phyloP scores from a whole-genome alignment of 495 filamentous ascomycete genomes.

The Hypoxylon trugodes region DNA sequence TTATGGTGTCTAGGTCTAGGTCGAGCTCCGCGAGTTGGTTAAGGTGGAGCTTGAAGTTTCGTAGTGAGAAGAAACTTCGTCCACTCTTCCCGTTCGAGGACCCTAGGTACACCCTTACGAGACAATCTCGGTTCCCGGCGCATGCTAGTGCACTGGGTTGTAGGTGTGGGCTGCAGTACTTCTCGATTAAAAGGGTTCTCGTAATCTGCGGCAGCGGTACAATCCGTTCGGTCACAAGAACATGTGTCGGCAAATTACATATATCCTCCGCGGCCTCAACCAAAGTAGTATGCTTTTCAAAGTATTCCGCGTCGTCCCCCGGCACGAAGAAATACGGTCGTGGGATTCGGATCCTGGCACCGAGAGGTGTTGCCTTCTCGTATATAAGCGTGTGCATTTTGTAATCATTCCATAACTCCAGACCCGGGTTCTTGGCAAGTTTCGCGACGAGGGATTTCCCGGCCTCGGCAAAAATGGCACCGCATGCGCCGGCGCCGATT shows the following conservation, averaged over 20 bases:
- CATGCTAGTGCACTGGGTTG: constrained; percentile 12
- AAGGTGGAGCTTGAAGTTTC: constrained; percentile 31
- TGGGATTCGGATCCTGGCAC: background rate
- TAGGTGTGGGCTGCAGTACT: constrained; percentile 35
- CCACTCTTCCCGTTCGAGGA: constrained; percentile 14
- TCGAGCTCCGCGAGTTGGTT: constrained; percentile 27
- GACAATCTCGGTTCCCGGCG: constrained; percentile 39
- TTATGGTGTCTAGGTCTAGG: constrained; percentile 5
- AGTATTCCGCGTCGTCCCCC: background rate
- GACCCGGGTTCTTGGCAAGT: background rate
- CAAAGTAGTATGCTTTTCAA: background rate
- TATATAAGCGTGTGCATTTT: constrained; percentile 3
- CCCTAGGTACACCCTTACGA: constrained; percentile 42
- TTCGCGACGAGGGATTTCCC: background rate
- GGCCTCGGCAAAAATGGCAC: background rate
- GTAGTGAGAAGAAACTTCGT: constrained; percentile 18
- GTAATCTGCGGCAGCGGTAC: background rate
- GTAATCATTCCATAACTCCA: constrained; percentile 6
- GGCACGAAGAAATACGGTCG: constrained; percentile 1
- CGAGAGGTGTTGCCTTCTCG: background rate
- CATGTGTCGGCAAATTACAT: background rate
- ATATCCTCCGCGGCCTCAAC: background rate
- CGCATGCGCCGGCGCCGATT: constrained; percentile 5
- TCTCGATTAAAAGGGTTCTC: constrained; percentile 33
- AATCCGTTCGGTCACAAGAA: constrained; percentile 5